Evolutionary conservation across 352 stramenopile species (phyloP).

Genomic region (Phytophthora multivora): DNA sequence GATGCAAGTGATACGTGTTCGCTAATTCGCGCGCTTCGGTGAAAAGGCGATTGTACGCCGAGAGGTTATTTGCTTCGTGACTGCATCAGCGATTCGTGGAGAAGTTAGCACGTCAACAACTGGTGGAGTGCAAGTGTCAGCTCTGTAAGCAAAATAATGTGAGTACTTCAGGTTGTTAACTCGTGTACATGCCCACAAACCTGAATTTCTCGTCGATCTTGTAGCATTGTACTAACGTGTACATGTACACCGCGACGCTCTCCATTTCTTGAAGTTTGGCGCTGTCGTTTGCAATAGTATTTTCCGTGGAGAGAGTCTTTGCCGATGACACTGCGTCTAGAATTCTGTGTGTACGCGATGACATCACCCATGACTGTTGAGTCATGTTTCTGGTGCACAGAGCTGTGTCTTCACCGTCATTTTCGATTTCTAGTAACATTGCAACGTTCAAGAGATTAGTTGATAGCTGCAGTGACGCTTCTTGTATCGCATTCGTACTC

Average conservation of each 20-base stretch:
- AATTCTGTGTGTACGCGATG: conserved; percentile 41
- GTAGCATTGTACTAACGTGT: conserved; percentile 54
- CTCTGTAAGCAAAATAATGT: conserved; percentile 15
- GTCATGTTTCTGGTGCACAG: conserved; percentile 4
- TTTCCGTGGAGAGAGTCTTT: conserved; percentile 12
- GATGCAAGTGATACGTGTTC: not conserved
- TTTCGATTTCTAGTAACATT: conserved; percentile 7
- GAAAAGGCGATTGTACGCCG: conserved; percentile 35
- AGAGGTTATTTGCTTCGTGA: conserved; percentile 14
- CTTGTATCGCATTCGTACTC: conserved; percentile 5
- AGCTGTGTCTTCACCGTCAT: not conserved
- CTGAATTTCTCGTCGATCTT: conserved; percentile 44
- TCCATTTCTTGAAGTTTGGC: conserved; percentile 37
- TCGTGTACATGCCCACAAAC: conserved; percentile 20
- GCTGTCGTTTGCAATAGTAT: conserved; percentile 3
- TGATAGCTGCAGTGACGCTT: too few species aligned
- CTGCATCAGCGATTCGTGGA: not conserved
- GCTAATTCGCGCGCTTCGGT: conserved; percentile 27
- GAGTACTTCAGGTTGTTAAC: conserved; percentile 3
- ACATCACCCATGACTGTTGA: conserved; percentile 45
- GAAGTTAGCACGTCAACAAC: conserved; percentile 1
- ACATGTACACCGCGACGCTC: conserved; percentile 53
- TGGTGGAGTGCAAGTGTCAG: conserved; percentile 4
- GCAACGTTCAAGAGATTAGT: not conserved
- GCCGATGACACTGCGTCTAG: conserved; percentile 22